phyloP scores from a whole-genome alignment of 345 rosid genomes.

The Salix arbutifolia region DNA sequence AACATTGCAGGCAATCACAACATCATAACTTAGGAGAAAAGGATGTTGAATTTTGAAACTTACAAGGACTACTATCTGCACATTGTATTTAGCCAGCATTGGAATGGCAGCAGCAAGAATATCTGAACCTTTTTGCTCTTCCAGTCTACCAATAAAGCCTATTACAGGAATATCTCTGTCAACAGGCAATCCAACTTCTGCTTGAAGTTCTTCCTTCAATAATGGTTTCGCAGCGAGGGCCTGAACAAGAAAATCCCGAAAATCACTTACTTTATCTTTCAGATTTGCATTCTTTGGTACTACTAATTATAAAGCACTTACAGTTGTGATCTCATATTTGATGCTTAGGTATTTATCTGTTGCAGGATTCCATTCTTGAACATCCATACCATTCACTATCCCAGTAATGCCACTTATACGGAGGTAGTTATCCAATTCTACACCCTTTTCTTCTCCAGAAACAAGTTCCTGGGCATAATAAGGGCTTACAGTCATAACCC shows the following conservation, averaged over 20 bases:
- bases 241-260: conserved; percentile 30
- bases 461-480: conserved; percentile 75
- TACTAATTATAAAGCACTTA: conserved; percentile 31
- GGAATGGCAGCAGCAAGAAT: conserved; percentile 72
- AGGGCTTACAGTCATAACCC: conserved; percentile 85
- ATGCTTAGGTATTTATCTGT: conserved; percentile 66
- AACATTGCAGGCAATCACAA: neutral
- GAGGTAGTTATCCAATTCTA: conserved; percentile 58
- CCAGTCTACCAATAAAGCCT: conserved; percentile 94
- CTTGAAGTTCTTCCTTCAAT: conserved; percentile 90
- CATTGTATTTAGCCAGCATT: conserved; percentile 47
- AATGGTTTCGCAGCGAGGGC: conserved; percentile 76
- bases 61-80: conserved; percentile 77
- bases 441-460: conserved; percentile 73
- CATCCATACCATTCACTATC: conserved; percentile 87
- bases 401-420: conserved; percentile 65
- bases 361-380: conserved; percentile 92
- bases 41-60: conserved; percentile 27
- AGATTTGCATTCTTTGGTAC: neutral
- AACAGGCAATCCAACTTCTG: conserved; percentile 81
- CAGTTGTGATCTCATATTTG: conserved; percentile 67
- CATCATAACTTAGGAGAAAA: neutral
- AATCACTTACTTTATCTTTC: neutral
- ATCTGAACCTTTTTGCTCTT: conserved; percentile 98
- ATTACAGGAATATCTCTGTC: conserved; percentile 74